phyloP scores from a whole-genome alignment of 2,329 filamentous ascomycete species.

The Fusarium praegraminearum region DNA sequence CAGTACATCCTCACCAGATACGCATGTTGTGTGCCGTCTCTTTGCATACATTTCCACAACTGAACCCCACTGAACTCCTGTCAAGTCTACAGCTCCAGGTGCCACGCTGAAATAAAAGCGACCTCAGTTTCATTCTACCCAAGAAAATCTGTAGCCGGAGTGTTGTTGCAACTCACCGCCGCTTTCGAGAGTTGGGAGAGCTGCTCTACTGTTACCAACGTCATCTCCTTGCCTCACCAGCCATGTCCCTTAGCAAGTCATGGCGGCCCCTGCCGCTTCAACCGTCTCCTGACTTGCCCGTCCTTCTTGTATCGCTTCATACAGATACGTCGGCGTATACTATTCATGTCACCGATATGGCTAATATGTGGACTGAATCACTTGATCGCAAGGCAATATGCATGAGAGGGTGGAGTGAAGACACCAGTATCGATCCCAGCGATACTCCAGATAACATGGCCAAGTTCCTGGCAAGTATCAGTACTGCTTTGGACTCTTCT shows the following conservation, averaged over 20 bases:
- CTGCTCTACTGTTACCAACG: background rate
- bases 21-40: constrained; percentile 5
- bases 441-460: constrained; percentile 75
- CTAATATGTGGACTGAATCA: constrained; percentile 77
- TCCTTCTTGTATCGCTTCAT: constrained; percentile 71
- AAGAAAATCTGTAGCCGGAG: background rate
- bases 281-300: constrained; percentile 61
- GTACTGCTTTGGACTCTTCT: constrained; percentile 62
- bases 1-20: background rate
- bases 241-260: constrained; percentile 51
- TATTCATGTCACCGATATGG: constrained; percentile 77
- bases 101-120: background rate
- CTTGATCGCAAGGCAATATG: constrained; percentile 73
- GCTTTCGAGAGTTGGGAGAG: background rate
- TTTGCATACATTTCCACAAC: background rate
- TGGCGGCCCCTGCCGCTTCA: constrained; percentile 64
- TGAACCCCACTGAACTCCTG: background rate
- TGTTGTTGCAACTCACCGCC: background rate
- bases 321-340: constrained; percentile 70
- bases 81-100: background rate
- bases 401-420: constrained; percentile 69
- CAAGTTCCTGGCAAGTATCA: constrained; percentile 74
- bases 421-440: constrained; percentile 79
- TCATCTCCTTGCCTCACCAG: background rate
- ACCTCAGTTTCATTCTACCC: background rate